Conservation (phyloP, 2,329 filamentous ascomycete genomes). For the Aspergillus neotritici region DNA sequence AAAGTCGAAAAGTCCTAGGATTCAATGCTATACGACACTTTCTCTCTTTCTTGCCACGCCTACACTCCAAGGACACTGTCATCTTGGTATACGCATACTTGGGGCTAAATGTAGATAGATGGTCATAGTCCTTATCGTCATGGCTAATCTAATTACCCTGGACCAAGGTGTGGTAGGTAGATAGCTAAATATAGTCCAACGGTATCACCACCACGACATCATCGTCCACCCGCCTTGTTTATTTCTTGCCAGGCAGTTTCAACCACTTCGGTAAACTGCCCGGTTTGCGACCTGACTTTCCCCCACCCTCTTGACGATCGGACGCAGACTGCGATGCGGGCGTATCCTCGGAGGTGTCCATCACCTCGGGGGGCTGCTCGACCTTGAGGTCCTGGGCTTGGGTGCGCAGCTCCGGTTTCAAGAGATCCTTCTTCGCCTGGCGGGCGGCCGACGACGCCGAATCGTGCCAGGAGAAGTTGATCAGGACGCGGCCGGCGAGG, state of each 20-base stretch:
- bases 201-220: no score
- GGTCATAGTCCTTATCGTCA: no score
- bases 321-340: conserved; percentile 37
- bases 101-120: no score
- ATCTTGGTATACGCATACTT: no score
- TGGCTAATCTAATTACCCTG: no score
- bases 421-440: conserved; percentile 46
- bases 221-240: conserved; percentile 4
- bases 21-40: no score
- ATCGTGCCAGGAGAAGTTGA: conserved; percentile 72
- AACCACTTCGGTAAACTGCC: conserved; percentile 62
- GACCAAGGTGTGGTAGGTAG: no score
- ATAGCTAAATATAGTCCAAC: no score
- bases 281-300: conserved; percentile 31
- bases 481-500: conserved; percentile 63
- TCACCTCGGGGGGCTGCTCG: conserved; percentile 39
- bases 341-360: conserved; percentile 46
- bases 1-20: no score
- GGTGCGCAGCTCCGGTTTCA: conserved; percentile 56
- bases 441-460: conserved; percentile 53
- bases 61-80: no score
- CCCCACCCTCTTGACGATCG: conserved; percentile 18
- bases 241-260: conserved; percentile 68
- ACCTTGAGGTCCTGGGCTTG: conserved; percentile 61
- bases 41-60: no score